Percentiles rank a stretch among this genome's conserved stretches.
phyloP scores from a whole-genome alignment of 2,329 filamentous ascomycete species.

The Colletotrichum chlorophyti region DNA sequence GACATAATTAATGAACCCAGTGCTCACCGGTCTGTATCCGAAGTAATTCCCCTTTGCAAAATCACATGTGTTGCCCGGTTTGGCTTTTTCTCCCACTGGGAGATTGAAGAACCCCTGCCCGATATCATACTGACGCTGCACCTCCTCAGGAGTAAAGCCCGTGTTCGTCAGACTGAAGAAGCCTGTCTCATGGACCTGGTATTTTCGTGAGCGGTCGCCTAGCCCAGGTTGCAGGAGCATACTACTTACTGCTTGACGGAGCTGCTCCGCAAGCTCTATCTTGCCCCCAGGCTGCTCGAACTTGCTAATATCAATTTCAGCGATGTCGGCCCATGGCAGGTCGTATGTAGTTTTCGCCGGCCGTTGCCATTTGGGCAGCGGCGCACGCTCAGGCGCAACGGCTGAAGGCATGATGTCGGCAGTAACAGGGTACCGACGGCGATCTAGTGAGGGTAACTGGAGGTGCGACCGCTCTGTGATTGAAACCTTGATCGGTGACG shows the following conservation, averaged over 20 bases:
- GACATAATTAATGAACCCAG: too few species aligned
- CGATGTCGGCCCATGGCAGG: constrained; percentile 56
- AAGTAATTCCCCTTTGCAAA: constrained; percentile 55
- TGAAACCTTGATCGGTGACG: too few species aligned
- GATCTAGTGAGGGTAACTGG: too few species aligned
- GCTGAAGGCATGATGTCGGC: constrained; percentile 22
- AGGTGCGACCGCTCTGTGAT: too few species aligned
- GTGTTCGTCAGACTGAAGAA: constrained; percentile 64
- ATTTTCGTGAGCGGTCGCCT: background rate
- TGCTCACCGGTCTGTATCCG: constrained; percentile 47
- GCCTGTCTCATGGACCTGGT: constrained; percentile 41
- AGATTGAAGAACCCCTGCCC: constrained; percentile 59
- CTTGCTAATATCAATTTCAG: constrained; percentile 57
- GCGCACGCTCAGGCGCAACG: constrained; percentile 1
- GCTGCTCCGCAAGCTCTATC: constrained; percentile 55
- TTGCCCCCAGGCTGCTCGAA: constrained; percentile 58
- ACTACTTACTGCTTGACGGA: constrained; percentile 54
- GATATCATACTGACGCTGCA: constrained; percentile 61
- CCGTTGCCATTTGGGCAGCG: constrained; percentile 35
- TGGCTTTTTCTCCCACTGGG: constrained; percentile 51
- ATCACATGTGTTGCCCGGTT: constrained; percentile 54
- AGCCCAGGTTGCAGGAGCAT: too few species aligned
- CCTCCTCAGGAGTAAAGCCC: constrained; percentile 56
- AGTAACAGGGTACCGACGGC: background rate
- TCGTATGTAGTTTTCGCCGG: constrained; percentile 36